phyloP scores from a whole-genome alignment of 1,139 yeast species.

The Geotrichum candidum region DNA sequence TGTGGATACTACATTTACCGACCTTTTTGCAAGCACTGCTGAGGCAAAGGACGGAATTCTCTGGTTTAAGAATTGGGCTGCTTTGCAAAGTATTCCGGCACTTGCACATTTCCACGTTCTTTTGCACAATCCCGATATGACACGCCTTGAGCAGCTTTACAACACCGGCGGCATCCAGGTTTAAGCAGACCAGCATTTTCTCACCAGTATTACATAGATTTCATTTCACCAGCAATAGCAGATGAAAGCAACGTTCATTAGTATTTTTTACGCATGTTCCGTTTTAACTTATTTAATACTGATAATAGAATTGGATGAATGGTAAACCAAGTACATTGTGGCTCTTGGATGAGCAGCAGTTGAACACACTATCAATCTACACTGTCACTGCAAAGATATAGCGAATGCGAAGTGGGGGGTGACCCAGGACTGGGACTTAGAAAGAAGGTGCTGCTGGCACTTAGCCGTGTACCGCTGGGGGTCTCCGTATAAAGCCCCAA shows the following conservation, averaged over 20 bases:
- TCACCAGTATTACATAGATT: neutral
- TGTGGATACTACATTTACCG: slow-evolving; percentile 30
- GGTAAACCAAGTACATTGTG: neutral
- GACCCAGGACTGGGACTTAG: neutral
- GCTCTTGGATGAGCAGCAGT: neutral
- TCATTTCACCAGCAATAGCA: neutral
- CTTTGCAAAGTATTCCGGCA: slow-evolving; percentile 37
- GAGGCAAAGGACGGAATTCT: slow-evolving; percentile 23
- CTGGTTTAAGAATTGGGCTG: slow-evolving; percentile 41
- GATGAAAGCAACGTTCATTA: neutral
- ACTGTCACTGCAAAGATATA: neutral
- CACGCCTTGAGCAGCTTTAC: slow-evolving; percentile 19
- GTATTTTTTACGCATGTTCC: neutral
- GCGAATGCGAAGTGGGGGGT: neutral
- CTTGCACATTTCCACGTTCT: slow-evolving; percentile 40
- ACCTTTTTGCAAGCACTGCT: slow-evolving; percentile 23
- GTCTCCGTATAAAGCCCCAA: neutral
- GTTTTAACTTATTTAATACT: neutral
- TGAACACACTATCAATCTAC: neutral
- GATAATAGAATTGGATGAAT: neutral
- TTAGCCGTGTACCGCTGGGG: neutral
- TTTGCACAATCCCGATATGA: slow-evolving; percentile 26
- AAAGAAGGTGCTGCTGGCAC: neutral
- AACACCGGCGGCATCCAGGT: slow-evolving; percentile 18
- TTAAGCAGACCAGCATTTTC: neutral